A percentile compares a stretch with the other conserved stretches of the same genome.
Conservation (phyloP, 305 asterid genomes). For the Nicotiana rustica region DNA sequence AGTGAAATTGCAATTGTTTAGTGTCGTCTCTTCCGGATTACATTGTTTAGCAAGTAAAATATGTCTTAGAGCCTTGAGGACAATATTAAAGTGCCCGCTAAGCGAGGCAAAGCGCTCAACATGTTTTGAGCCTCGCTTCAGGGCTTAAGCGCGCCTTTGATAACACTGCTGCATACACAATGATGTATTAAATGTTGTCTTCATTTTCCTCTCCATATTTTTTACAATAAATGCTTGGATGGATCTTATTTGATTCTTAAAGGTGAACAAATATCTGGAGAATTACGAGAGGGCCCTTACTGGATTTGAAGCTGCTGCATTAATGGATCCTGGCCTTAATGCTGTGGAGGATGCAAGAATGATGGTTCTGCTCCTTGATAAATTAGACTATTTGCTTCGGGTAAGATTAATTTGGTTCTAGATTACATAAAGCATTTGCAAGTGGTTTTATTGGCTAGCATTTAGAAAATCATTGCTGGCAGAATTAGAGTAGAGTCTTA, state of each 20-base stretch:
- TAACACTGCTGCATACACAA: constrained; percentile 2
- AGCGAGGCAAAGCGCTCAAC: too few species aligned
- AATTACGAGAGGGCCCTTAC: constrained; percentile 95
- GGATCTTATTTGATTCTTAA: constrained; percentile 27
- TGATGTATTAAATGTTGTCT: neutral
- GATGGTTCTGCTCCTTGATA: constrained; percentile 76
- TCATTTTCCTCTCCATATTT: constrained; percentile 14
- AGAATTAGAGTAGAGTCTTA: constrained; percentile 3
- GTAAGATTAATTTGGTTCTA: constrained; percentile 53
- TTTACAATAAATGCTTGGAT: constrained; percentile 31
- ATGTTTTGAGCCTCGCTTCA: too few species aligned
- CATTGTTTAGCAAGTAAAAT: too few species aligned
- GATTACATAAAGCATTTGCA: constrained; percentile 12
- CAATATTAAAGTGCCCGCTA: too few species aligned
- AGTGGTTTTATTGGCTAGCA: constrained; percentile 23
- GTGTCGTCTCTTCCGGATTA: too few species aligned
- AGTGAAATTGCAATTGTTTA: too few species aligned
- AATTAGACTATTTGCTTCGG: constrained; percentile 63
- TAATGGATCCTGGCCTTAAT: constrained; percentile 85
- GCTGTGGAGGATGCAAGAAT: constrained; percentile 77
- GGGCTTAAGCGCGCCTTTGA: too few species aligned
- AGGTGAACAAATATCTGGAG: constrained; percentile 92
- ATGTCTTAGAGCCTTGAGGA: too few species aligned
- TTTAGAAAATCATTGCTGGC: constrained; percentile 22
- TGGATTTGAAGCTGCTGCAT: constrained; percentile 98